A percentile compares a stretch with the other conserved stretches of the same genome.
phyloP scores from a whole-genome alignment of 176 grass and related monocot genomes.

The Avena sativa region DNA sequence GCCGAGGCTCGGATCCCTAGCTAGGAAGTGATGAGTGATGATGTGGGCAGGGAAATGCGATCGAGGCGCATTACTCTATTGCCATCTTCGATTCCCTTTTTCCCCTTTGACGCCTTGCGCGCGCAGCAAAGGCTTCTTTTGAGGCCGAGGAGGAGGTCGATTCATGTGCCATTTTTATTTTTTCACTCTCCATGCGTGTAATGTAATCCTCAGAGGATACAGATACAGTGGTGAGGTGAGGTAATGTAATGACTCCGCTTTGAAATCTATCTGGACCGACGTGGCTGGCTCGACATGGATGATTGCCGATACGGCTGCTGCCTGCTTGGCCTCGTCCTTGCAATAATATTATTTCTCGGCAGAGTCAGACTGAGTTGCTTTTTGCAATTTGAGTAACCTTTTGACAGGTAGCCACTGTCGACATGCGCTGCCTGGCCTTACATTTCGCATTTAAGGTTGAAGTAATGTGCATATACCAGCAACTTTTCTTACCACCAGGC shows the following conservation, averaged over 20 bases:
- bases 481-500: not conserved
- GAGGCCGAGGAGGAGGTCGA: conserved; percentile 29
- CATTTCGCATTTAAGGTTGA: not conserved
- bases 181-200: conserved; percentile 15
- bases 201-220: not conserved
- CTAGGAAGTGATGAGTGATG: conserved; percentile 41
- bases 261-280: conserved; percentile 22
- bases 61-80: not conserved
- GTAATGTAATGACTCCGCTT: not conserved
- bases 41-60: conserved; percentile 19
- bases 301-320: not conserved
- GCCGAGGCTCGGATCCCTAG: conserved; percentile 45
- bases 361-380: not conserved
- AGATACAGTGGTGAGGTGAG: not conserved
- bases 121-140: conserved; percentile 35
- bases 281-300: not conserved
- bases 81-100: conserved; percentile 50
- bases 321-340: not conserved
- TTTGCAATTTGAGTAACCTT: conserved; percentile 22
- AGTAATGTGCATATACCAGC: not conserved
- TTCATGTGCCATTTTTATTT: not conserved
- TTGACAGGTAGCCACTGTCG: conserved; percentile 40
- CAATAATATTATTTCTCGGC: too few relatives aligned
- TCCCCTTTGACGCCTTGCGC: conserved; percentile 48
- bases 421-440: conserved; percentile 14